Evolutionary conservation across 441 rosid species (phyloP).

Genomic region (Gossypium trilobum): DNA sequence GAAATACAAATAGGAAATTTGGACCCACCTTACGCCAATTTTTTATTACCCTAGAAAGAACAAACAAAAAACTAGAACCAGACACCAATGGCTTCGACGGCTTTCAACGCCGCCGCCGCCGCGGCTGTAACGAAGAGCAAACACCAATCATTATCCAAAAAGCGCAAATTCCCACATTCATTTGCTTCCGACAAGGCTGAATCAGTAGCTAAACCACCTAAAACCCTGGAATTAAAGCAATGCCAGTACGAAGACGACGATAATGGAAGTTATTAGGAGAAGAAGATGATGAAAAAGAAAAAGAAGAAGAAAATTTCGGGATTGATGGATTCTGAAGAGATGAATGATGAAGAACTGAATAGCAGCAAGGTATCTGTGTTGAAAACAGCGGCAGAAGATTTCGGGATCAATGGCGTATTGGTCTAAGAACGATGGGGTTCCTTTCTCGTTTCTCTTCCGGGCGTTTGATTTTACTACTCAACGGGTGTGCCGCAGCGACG

Average conservation of each 20-base stretch:
- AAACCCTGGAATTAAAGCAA: not conserved
- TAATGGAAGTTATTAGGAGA: not conserved
- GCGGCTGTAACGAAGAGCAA: not conserved
- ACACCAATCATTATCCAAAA: not conserved
- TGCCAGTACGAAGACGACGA: not conserved
- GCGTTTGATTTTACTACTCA: constrained; percentile 53
- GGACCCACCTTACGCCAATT: too few relatives aligned
- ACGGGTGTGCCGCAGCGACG: constrained; percentile 52
- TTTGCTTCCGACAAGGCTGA: not conserved
- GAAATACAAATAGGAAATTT: too few relatives aligned
- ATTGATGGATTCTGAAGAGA: not conserved
- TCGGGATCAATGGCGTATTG: constrained; percentile 41
- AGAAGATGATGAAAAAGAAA: not conserved
- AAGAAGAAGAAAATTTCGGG: not conserved
- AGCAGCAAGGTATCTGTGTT: constrained; percentile 10
- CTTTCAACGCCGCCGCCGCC: not conserved
- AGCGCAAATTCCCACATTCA: not conserved
- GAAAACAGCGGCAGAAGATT: constrained; percentile 51
- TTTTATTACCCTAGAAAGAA: not conserved
- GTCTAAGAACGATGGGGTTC: constrained; percentile 57
- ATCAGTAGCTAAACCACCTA: not conserved
- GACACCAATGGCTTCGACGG: not conserved
- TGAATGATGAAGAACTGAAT: not conserved
- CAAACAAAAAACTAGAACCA: not conserved
- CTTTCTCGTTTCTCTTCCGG: constrained; percentile 55